These are phyloP conservation scores for Alloteropsis angusta DNA, from an alignment of 202 grass and related monocot genomes.

Conservation along the genomic window DNA sequence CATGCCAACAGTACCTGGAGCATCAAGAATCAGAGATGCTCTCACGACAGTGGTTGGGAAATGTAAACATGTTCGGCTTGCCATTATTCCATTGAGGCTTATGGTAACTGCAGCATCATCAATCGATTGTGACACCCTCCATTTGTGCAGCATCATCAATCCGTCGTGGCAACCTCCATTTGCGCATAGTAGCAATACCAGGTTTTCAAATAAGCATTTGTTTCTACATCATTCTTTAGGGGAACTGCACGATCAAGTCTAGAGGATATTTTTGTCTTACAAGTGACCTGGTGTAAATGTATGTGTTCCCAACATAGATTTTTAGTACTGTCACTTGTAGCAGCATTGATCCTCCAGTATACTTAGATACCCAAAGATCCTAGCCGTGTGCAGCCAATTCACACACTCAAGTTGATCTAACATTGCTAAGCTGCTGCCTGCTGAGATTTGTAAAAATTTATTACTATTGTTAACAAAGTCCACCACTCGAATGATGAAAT, in stretches of 20 bases:
- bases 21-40: neutral
- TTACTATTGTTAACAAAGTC: neutral
- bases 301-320: neutral
- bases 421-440: neutral
- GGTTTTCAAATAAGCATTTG: neutral
- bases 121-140: neutral
- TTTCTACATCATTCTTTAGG: neutral
- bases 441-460: neutral
- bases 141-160: neutral
- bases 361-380: neutral
- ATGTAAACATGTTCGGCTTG: neutral
- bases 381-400: too few relatives aligned
- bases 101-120: neutral
- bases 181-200: neutral
- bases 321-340: neutral
- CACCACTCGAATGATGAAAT: neutral
- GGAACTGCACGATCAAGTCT: neutral
- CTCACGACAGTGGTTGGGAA: neutral
- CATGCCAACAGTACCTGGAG: neutral
- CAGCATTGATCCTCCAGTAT: neutral
- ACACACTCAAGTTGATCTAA: too few relatives aligned
- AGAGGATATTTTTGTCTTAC: neutral
- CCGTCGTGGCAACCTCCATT: neutral
- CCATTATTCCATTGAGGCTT: neutral
- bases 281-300: slow-evolving; percentile 13